These are phyloP conservation scores for Guadua angustifolia DNA, from an alignment of 176 grass and related monocot species.

Conservation along the genomic window DNA sequence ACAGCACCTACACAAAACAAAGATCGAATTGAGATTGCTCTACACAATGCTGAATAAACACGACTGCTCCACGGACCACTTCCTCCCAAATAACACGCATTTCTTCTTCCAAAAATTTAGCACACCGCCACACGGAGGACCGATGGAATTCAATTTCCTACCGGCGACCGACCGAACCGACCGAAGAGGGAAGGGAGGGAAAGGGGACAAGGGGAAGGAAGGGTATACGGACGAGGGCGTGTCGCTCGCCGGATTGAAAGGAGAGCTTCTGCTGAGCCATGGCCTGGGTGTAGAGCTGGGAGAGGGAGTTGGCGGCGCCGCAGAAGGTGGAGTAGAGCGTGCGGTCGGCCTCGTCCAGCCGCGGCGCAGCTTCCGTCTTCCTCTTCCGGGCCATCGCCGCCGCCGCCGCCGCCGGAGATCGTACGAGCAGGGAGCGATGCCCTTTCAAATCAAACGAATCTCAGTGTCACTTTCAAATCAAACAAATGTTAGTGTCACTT, in stretches of 20 bases:
- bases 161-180: neutral
- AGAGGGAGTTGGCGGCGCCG: constrained; percentile 55
- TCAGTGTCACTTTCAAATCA: too few species aligned
- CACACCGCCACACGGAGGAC: neutral
- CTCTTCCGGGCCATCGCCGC: constrained; percentile 66
- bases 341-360: constrained; percentile 79
- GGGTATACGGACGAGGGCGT: constrained; percentile 52
- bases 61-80: neutral
- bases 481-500: too few species aligned
- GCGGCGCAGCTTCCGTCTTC: constrained; percentile 63
- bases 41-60: neutral
- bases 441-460: too few species aligned
- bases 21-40: neutral
- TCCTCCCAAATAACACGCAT: neutral
- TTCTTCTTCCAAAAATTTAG: neutral
- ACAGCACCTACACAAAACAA: neutral
- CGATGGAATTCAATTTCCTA: neutral
- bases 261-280: constrained; percentile 73
- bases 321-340: constrained; percentile 61
- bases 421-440: neutral
- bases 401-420: constrained; percentile 33
- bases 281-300: constrained; percentile 79
- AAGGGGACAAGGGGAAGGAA: neutral
- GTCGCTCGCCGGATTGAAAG: constrained; percentile 81
- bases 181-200: neutral